phyloP scores from a whole-genome alignment of 371 early-diverging fungal species.

The Syncephalis fuscata region DNA sequence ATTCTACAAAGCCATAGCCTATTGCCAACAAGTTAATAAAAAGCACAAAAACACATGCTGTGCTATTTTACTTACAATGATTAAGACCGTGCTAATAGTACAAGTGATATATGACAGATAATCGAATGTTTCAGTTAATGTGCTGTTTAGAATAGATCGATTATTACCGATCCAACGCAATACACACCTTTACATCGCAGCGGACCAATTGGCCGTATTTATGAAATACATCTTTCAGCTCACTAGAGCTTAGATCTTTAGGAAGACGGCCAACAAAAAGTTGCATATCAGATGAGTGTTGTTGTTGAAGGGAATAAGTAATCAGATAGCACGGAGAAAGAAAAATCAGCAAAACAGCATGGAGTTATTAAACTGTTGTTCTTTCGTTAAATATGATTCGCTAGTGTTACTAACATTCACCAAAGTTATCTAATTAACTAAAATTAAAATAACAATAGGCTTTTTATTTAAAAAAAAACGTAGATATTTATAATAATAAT shows the following conservation, averaged over 20 bases:
- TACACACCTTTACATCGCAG: slow-evolving; percentile 45
- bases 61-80: slow-evolving; percentile 6
- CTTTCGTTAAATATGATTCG: too few species aligned
- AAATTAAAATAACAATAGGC: too few species aligned
- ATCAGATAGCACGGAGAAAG: too few species aligned
- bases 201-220: slow-evolving; percentile 59
- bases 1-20: slow-evolving; percentile 41
- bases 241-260: slow-evolving; percentile 36
- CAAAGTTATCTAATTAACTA: too few species aligned
- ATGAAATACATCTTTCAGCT: slow-evolving; percentile 52
- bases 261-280: slow-evolving; percentile 50
- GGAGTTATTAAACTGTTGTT: too few species aligned
- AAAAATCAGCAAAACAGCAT: too few species aligned
- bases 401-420: too few species aligned
- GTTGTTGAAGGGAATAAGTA: slow-evolving; percentile 1
- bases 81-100: slow-evolving; percentile 9
- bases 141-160: slow-evolving; percentile 1
- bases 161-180: too few species aligned
- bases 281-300: slow-evolving; percentile 12
- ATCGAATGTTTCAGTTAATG: neutral
- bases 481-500: too few species aligned
- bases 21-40: slow-evolving; percentile 1
- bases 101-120: too few species aligned
- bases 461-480: too few species aligned
- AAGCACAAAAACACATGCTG: neutral